phyloP scores from a whole-genome alignment of 768 basidiomycete genomes.

The Boletus vermiculosoides region DNA sequence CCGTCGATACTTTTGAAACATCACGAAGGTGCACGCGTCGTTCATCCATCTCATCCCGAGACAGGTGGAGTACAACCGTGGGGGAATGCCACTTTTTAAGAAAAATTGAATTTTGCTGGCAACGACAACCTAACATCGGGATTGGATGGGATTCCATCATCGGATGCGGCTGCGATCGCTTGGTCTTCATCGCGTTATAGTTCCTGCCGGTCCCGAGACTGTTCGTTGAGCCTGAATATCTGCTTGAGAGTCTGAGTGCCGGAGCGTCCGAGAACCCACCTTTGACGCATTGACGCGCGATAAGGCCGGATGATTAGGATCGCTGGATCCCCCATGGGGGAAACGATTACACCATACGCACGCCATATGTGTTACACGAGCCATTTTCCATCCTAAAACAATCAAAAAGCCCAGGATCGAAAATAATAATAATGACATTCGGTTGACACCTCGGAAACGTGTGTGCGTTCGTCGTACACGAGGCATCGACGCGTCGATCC shows the following conservation, averaged over 20 bases:
- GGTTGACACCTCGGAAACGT: neutral
- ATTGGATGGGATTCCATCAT: neutral
- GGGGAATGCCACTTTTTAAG: neutral
- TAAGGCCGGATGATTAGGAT: neutral
- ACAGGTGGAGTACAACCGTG: neutral
- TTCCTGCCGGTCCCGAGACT: neutral
- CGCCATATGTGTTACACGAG: neutral
- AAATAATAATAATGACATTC: neutral
- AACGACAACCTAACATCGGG: neutral
- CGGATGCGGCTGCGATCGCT: neutral
- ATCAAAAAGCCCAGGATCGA: neutral
- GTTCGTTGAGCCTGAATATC: neutral
- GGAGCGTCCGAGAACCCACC: neutral
- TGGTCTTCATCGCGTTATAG: neutral
- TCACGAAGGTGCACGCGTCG: neutral
- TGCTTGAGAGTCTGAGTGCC: neutral
- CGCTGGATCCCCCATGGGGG: neutral
- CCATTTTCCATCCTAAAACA: neutral
- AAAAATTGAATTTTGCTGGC: neutral
- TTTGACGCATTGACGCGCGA: neutral
- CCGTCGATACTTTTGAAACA: conserved; percentile 5
- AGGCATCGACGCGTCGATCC: neutral
- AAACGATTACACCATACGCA: neutral
- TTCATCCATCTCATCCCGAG: neutral
- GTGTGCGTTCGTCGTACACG: neutral